A percentile compares a stretch with the other conserved stretches of the same genome.
phyloP scores from a whole-genome alignment of 1,139 yeast genomes.

The Zygoascus hellenicus region DNA sequence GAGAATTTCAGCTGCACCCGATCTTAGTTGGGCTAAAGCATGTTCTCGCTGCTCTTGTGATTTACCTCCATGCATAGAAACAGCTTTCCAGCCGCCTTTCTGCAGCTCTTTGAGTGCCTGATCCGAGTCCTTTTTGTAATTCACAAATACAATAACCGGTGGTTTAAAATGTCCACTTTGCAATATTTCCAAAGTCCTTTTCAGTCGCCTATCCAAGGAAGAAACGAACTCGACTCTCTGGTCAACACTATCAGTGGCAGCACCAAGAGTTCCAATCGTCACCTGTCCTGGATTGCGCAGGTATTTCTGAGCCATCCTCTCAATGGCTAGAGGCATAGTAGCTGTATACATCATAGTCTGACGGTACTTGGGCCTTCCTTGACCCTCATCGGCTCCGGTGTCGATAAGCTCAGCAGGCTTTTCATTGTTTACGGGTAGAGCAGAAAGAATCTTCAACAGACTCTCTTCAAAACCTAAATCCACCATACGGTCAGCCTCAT shows the following conservation, averaged over 20 bases:
- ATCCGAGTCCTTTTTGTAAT: slow-evolving; percentile 70
- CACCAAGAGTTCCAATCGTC: slow-evolving; percentile 55
- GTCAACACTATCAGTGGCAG: slow-evolving; percentile 60
- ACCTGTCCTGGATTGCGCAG: slow-evolving; percentile 55
- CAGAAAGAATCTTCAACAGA: slow-evolving; percentile 51
- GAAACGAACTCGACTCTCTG: slow-evolving; percentile 58
- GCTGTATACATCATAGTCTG: slow-evolving; percentile 92
- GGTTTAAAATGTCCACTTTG: slow-evolving; percentile 35
- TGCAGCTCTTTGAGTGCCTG: slow-evolving; percentile 47
- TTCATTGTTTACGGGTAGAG: slow-evolving; percentile 38
- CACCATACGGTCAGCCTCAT: slow-evolving; percentile 93
- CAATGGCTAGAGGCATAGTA: slow-evolving; percentile 75
- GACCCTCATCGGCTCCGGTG: slow-evolving; percentile 13
- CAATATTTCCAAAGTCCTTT: slow-evolving; percentile 36
- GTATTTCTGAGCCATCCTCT: slow-evolving; percentile 57
- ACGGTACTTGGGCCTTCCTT: slow-evolving; percentile 25
- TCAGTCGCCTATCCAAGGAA: slow-evolving; percentile 37
- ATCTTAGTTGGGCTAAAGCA: slow-evolving; percentile 60
- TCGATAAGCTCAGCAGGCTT: slow-evolving; percentile 26
- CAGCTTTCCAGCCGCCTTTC: slow-evolving; percentile 44
- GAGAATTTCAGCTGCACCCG: slow-evolving; percentile 56
- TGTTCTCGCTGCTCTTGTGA: slow-evolving; percentile 81
- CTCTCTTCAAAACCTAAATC: slow-evolving; percentile 92
- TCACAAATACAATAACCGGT: slow-evolving; percentile 74
- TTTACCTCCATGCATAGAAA: slow-evolving; percentile 79